These are phyloP conservation scores for Ascosphaera acerosa DNA, from an alignment of 2,329 filamentous ascomycete species.

Conservation along the genomic window DNA sequence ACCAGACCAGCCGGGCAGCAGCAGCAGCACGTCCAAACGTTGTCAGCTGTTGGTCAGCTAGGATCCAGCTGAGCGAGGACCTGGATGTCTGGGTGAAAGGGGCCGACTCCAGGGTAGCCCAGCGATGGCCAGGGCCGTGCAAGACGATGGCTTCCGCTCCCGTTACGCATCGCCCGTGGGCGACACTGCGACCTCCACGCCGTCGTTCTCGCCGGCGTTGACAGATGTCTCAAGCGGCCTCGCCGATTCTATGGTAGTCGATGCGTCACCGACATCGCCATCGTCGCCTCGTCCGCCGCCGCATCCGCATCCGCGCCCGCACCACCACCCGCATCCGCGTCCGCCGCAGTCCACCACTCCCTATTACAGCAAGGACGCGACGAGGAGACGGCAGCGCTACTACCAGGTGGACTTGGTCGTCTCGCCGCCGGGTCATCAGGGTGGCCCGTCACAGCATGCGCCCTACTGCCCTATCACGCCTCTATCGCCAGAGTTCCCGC, in stretches of 20 bases:
- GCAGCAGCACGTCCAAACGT: too few relatives aligned
- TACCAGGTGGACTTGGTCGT: background rate
- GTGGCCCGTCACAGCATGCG: background rate
- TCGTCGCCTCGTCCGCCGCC: too few relatives aligned
- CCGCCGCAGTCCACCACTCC: conserved; percentile 1
- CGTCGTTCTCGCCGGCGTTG: conserved; percentile 1
- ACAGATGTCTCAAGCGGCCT: conserved; percentile 1
- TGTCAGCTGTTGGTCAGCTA: too few relatives aligned
- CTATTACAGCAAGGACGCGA: background rate
- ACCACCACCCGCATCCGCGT: too few relatives aligned
- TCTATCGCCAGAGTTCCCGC: conserved; percentile 1
- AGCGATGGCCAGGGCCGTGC: background rate
- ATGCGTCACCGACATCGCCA: too few relatives aligned
- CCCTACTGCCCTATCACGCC: conserved; percentile 1
- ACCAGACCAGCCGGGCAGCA: too few relatives aligned
- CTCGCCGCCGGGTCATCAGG: background rate
- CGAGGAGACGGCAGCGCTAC: background rate
- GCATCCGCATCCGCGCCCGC: too few relatives aligned
- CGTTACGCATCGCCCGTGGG: background rate
- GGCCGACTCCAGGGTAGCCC: too few relatives aligned
- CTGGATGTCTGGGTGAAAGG: too few relatives aligned
- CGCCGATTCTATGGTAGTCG: background rate
- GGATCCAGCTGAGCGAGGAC: too few relatives aligned
- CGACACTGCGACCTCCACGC: background rate
- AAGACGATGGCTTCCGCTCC: background rate